phyloP scores from a whole-genome alignment of 2,329 filamentous ascomycete genomes.

The Sclerotinia spermophila region DNA sequence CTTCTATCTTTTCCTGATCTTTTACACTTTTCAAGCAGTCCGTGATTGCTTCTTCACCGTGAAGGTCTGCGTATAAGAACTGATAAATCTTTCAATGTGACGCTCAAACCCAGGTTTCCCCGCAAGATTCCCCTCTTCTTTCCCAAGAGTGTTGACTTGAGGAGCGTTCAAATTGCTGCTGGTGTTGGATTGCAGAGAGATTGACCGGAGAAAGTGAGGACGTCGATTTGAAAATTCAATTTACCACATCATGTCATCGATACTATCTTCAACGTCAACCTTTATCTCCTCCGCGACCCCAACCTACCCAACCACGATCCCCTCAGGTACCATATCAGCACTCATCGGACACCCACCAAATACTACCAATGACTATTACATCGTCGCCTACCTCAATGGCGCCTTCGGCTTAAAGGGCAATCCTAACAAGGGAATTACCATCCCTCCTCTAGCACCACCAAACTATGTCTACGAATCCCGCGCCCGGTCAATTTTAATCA shows the following conservation, averaged over 20 bases:
- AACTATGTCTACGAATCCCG: constrained; percentile 32
- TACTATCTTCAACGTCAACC: neutral
- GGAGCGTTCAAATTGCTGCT: neutral
- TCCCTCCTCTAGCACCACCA: constrained; percentile 4
- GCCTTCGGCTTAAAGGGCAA: constrained; percentile 24
- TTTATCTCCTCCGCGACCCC: constrained; percentile 7
- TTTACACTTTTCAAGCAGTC: neutral
- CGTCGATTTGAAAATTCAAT: neutral
- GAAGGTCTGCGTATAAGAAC: neutral
- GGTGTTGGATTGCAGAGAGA: too few species aligned
- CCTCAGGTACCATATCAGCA: constrained; percentile 28
- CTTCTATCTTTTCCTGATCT: neutral
- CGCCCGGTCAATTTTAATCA: constrained; percentile 32
- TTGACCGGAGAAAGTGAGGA: neutral
- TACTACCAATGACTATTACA: constrained; percentile 35
- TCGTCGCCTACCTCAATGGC: constrained; percentile 32
- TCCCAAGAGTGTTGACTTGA: neutral
- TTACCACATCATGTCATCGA: constrained; percentile 2
- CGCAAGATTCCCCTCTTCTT: neutral
- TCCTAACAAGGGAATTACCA: constrained; percentile 22
- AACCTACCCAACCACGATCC: constrained; percentile 16
- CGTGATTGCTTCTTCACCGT: neutral
- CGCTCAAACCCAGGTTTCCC: neutral
- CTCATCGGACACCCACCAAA: constrained; percentile 32
- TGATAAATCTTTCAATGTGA: neutral